A percentile compares a stretch with the other conserved stretches of the same genome.
phyloP scores from a whole-genome alignment of 192 early-diverging fungal species.

The Nowakowskiella sp. region DNA sequence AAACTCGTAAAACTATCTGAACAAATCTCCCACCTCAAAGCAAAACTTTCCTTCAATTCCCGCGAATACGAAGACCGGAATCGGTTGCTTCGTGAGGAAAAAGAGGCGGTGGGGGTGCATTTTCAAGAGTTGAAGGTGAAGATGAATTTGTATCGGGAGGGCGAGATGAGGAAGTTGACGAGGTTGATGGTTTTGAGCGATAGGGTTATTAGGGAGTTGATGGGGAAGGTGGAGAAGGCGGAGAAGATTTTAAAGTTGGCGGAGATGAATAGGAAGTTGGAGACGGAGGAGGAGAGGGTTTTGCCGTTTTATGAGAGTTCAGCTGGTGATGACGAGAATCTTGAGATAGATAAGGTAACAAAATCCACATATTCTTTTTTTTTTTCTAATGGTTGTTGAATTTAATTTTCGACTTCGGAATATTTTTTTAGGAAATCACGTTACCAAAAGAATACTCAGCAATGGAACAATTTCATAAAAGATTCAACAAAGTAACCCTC shows the following conservation, averaged over 20 bases:
- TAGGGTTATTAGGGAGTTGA: slow-evolving; percentile 35
- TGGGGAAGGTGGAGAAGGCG: slow-evolving; percentile 43
- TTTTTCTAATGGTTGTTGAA: slow-evolving; percentile 1
- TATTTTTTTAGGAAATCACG: slow-evolving; percentile 8
- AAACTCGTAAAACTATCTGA: slow-evolving; percentile 54
- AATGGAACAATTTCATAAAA: slow-evolving; percentile 54
- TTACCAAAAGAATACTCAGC: slow-evolving; percentile 40
- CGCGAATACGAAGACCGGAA: slow-evolving; percentile 45
- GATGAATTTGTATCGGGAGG: slow-evolving; percentile 48
- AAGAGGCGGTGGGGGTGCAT: slow-evolving; percentile 46
- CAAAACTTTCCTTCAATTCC: slow-evolving; percentile 29
- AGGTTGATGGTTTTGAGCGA: slow-evolving; percentile 40
- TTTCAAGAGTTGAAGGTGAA: slow-evolving; percentile 47
- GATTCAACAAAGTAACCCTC: slow-evolving; percentile 47
- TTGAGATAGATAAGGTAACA: no score
- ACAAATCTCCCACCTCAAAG: slow-evolving; percentile 45
- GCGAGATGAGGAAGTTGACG: slow-evolving; percentile 39
- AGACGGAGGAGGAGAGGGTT: slow-evolving; percentile 53
- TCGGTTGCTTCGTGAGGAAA: slow-evolving; percentile 37
- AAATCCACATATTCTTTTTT: not conserved
- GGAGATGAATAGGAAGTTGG: slow-evolving; percentile 58
- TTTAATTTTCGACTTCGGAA: slow-evolving; percentile 6
- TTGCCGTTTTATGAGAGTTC: slow-evolving; percentile 36
- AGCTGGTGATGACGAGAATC: slow-evolving; percentile 7
- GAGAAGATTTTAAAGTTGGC: slow-evolving; percentile 53